A percentile compares a stretch with the other conserved stretches of the same genome.
phyloP scores from a whole-genome alignment of 495 filamentous ascomycete genomes.

The Penicillium pancosmium region DNA sequence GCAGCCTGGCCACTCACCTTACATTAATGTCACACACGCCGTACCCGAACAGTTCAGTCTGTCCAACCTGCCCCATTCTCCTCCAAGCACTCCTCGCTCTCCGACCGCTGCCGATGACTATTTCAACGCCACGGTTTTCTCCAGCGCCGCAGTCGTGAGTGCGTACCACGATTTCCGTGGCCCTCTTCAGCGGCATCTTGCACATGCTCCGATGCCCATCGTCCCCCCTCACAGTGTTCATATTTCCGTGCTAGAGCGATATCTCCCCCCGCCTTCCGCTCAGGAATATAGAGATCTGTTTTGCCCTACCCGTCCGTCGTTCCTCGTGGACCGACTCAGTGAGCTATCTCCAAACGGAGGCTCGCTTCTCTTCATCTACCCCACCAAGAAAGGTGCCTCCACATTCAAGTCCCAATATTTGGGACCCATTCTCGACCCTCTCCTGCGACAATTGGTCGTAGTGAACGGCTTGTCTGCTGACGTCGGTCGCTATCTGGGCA shows the following conservation, averaged over 20 bases:
- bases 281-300: constrained; percentile 67
- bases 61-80: constrained; percentile 62
- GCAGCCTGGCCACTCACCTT: constrained; percentile 48
- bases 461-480: constrained; percentile 65
- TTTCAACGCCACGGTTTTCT: constrained; percentile 59
- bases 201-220: constrained; percentile 59
- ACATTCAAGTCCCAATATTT: constrained; percentile 69
- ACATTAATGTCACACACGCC: constrained; percentile 66
- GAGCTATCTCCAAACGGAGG: constrained; percentile 65
- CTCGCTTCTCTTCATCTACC: constrained; percentile 69
- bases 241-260: constrained; percentile 69
- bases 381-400: constrained; percentile 62
- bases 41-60: constrained; percentile 65
- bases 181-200: constrained; percentile 39
- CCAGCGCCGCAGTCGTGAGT: constrained; percentile 58
- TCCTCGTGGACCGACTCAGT: constrained; percentile 67
- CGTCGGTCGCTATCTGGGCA: constrained; percentile 58
- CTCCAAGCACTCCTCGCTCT: constrained; percentile 58
- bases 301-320: constrained; percentile 53
- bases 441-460: constrained; percentile 66
- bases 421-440: constrained; percentile 67
- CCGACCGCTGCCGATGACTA: constrained; percentile 51
- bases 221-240: constrained; percentile 67
- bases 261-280: constrained; percentile 64
- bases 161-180: constrained; percentile 58